Evolutionary conservation across 345 rosid species (phyloP), one percentile per base, ranked within the genome.

Genomic region (Erodium maritimum): DNA sequence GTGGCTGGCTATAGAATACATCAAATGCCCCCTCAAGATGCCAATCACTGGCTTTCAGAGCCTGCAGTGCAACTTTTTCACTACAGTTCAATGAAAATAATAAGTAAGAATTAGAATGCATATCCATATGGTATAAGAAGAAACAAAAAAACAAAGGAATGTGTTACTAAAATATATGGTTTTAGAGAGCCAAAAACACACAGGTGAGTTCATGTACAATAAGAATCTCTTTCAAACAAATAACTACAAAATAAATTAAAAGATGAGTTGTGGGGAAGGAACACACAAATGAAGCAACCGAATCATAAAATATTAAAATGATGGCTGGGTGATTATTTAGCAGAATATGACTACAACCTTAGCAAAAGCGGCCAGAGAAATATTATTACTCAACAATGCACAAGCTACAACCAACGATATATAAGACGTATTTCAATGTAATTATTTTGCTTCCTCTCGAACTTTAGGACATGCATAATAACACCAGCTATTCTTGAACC

Each of bases 11-110:
- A 70, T 85, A 93, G 79, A 89, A 89, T 58, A 79, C 67, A 80
- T 93, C 97, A 79, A 93, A 80, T 17, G 99, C 97, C 20, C 86
- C 95, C 77, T 93, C 99, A 24, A 89, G 85, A 65, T 87, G 86
- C 99, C 99, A 93, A 55, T 93, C 95, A 52, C 90, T 85, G 19
- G 88, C 84, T 77, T 86, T 89, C 71, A 93, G 78, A 69, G 91
- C 80, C 75, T 85, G 96, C 70, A 83, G 72, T 21, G 99, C 90
- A 70, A 59, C 66, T 73, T 86, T 93, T 63, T 93, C 99, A 66
- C 99, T 93, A 82, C 85, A 76, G 56, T 53, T 56, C 24, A 33
- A 37, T 48, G 50, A 37, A 19, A 61, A 42, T 29, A 29, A 29
- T 29, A 29, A 29, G 37, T 11, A 29, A 23, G 52, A 6, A 24